These are phyloP conservation scores for Hanseniaspora nectarophila DNA, from an alignment of 805 yeast species.

Conservation along the genomic window DNA sequence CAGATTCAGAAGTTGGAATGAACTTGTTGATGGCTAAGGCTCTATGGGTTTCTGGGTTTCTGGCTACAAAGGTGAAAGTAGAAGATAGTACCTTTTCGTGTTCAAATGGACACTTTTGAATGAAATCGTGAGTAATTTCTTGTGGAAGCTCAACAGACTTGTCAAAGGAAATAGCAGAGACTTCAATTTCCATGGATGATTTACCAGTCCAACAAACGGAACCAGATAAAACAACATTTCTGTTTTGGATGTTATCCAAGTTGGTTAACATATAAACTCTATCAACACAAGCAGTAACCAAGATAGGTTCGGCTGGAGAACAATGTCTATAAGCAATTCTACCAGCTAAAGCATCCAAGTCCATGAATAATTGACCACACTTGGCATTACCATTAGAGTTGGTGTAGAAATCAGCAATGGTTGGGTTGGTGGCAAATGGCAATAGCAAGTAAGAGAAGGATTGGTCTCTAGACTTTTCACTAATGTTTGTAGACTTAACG, in stretches of 20 bases:
- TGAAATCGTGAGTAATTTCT: constrained; percentile 42
- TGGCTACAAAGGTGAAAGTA: constrained; percentile 87
- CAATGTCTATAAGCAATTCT: constrained; percentile 86
- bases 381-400: constrained; percentile 84
- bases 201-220: constrained; percentile 88
- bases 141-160: constrained; percentile 35
- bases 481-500: constrained; percentile 57
- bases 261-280: constrained; percentile 77
- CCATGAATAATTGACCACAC: constrained; percentile 89
- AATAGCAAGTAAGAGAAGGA: constrained; percentile 58
- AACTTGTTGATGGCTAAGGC: constrained; percentile 77
- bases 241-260: constrained; percentile 62
- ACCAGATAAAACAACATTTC: constrained; percentile 78
- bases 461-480: constrained; percentile 64
- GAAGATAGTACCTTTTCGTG: constrained; percentile 70
- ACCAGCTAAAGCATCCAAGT: constrained; percentile 86
- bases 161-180: constrained; percentile 70
- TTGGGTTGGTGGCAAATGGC: constrained; percentile 74
- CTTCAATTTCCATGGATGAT: constrained; percentile 89
- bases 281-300: constrained; percentile 92
- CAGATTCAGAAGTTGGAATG: constrained; percentile 60
- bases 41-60: constrained; percentile 85
- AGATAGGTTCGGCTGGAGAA: constrained; percentile 89
- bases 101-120: constrained; percentile 29
- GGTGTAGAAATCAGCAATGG: constrained; percentile 76